These are phyloP conservation scores for Camellia granthamiana DNA, from an alignment of 148 eudicot species.

Conservation along the genomic window DNA sequence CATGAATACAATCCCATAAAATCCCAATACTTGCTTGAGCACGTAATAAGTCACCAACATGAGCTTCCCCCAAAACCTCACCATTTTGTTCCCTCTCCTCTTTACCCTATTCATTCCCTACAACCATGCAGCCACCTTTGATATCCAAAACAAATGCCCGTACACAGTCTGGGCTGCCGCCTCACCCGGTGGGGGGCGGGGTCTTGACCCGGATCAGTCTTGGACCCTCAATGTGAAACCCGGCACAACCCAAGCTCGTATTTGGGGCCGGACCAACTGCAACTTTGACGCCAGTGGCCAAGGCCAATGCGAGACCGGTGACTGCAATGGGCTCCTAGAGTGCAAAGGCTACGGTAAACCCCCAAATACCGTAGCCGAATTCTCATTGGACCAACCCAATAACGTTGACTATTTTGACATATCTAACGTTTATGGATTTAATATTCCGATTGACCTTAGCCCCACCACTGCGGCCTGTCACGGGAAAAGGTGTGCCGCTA, in stretches of 20 bases:
- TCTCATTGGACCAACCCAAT: constrained; percentile 9
- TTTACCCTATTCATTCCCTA: too few relatives aligned
- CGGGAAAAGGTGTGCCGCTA: constrained; percentile 18
- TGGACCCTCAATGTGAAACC: constrained; percentile 20
- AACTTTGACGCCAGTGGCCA: constrained; percentile 13
- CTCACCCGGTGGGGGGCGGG: constrained; percentile 39
- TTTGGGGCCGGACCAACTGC: constrained; percentile 32
- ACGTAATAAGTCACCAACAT: too few relatives aligned
- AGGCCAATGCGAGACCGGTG: constrained; percentile 30
- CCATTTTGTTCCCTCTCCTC: too few relatives aligned
- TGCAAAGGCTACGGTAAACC: constrained; percentile 29
- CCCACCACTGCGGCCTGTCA: constrained; percentile 18
- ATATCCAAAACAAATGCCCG: not conserved
- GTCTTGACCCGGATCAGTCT: constrained; percentile 15
- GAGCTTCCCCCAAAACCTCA: too few relatives aligned
- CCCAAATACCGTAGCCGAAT: constrained; percentile 37
- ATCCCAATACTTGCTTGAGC: too few relatives aligned
- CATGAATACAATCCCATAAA: too few relatives aligned
- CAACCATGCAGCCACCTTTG: too few relatives aligned
- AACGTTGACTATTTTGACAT: constrained; percentile 36
- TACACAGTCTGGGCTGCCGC: constrained; percentile 74
- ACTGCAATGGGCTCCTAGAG: constrained; percentile 31
- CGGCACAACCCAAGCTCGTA: constrained; percentile 23
- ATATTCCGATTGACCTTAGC: constrained; percentile 27
- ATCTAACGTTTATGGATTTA: constrained; percentile 32